Evolutionary conservation across 371 early-diverging fungal genomes (phyloP), one percentile per base, ranked within the genome.

Genomic region (Mucor sp.): DNA sequence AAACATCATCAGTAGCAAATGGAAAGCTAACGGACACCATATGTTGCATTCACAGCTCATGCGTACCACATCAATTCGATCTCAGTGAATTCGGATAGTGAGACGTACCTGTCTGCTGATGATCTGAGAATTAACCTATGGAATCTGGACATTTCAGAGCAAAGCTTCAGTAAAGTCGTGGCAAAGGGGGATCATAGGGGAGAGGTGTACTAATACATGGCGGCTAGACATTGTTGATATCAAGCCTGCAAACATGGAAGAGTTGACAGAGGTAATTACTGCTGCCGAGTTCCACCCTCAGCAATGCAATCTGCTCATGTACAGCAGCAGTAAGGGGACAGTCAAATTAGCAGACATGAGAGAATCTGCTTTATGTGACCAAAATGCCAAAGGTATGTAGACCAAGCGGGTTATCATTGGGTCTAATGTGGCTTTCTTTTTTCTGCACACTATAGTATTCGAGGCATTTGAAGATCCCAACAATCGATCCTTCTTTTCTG

Each of bases 41-140:
- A n/a, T 44, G 21, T 50, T 50, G 60, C 27, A 62, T 32, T 60
- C 25, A 25, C 39, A 81, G 99, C 99, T 28, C 99, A 99, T 78
- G 93, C 97, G 7, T 99, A 99, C 81, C 98, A 98, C 72, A 97
- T 99, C 86, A 99, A 99, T 87, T 98, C 99, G 41, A 96, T 99
- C 64, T 97, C 98, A 35, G 91, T 98, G 70, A 99, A 99, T 80
- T 94, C 96, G 57, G 99, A 97, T 77, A 93, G 91, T 55, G 98
- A 99, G 73, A 99, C 96, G 19, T 97, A 96, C 75, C 84, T 99
- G 59, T 97, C 97, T 44, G 96, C 99, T 27, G 99, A 99, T 78
- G 99, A 99, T 77, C 79, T 99, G 73, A 89, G 98, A 71, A 94
- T 99, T 82, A 99, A 98, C 81, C 84, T 99, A 64, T 99, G 99